These are phyloP conservation scores for Papiliotrema terrestris DNA, from an alignment of 1,284 basidiomycete species.

Conservation along the genomic window DNA sequence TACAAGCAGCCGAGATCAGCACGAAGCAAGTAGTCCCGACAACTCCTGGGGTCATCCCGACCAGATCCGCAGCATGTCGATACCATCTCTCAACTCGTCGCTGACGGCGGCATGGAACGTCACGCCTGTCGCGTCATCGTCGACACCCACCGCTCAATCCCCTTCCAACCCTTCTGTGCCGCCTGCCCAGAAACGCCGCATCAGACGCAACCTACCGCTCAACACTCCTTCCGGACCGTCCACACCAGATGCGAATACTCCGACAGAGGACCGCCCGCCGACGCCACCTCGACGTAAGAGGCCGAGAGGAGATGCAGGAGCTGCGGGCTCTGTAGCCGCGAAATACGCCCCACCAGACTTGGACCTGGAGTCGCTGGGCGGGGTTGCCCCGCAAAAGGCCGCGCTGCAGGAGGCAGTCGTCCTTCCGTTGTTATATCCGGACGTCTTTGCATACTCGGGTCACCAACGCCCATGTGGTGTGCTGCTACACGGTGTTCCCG, in stretches of 20 bases:
- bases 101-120: slow-evolving; percentile 42
- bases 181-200: slow-evolving; percentile 11
- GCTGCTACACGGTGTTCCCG: slow-evolving; percentile 89
- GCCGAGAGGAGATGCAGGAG: slow-evolving; percentile 14
- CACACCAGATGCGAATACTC: slow-evolving; percentile 2
- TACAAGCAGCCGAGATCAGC: no score
- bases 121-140: slow-evolving; percentile 2
- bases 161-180: slow-evolving; percentile 3
- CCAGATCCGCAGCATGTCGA: slow-evolving; percentile 18
- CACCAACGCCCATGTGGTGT: slow-evolving; percentile 93
- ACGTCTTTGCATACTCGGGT: slow-evolving; percentile 90
- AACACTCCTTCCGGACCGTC: slow-evolving; percentile 8
- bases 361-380: slow-evolving; percentile 78
- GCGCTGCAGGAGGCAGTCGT: slow-evolving; percentile 94
- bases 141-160: slow-evolving; percentile 5
- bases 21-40: background rate
- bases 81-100: slow-evolving; percentile 35
- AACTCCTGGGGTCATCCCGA: background rate
- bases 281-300: slow-evolving; percentile 18
- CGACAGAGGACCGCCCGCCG: slow-evolving; percentile 4
- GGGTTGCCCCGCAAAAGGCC: slow-evolving; percentile 78
- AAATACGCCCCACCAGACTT: slow-evolving; percentile 47
- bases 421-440: slow-evolving; percentile 90
- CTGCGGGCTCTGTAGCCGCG: slow-evolving; percentile 13
- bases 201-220: slow-evolving; percentile 14